Evolutionary conservation across 352 stramenopile species (phyloP), one percentile per base, ranked within the genome.

Genomic region (Globisporangium uncinulatum): DNA sequence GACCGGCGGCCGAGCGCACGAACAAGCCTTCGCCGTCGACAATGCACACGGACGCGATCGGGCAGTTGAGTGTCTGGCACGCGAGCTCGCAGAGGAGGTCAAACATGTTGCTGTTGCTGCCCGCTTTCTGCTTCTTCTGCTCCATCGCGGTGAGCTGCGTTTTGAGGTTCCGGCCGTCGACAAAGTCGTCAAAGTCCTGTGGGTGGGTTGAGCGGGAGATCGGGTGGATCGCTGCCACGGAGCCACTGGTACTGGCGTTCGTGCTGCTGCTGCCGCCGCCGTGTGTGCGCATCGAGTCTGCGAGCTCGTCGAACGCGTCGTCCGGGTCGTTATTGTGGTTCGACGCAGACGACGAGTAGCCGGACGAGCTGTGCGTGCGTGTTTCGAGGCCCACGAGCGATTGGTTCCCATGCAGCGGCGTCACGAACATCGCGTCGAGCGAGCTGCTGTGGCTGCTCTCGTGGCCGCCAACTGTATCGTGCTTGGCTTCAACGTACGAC

Each of bases 51-150:
- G 78, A 87, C 11, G 83, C 83, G 59, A 92, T 88, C 6, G 83
- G 83, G 37, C 83, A 92, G 55, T 76, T 75, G 31, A 92, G 73
- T n/a, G 83, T 89, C 57, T 92, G 79, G 61, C 83, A 89, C 44
- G 83, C 83, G 46, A 92, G 68, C 51, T 90, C 83, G 57, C 83
- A 92, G 39, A 92, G 69, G 24, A 92, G 67, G 48, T 85, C 79
- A 21, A 90, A 90, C 79, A 89, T 90, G 66, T 87, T 87, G 67
- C 74, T 83, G 61, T 71, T 73, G 54, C 69, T 74, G 41, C 62
- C 67, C 1, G 66, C 58, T 17, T 51, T 64, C 15, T 69, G 68
- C 11, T 69, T 59, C 21, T 76, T 79, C 57, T 79, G 70, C 44
- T 84, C 74, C 73, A 87, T 79, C 20, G 71, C 72, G 17, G 55